Percentiles rank a stretch among this genome's conserved stretches.
Conservation (phyloP, 306 rosid species). For the Malus orientalis region DNA sequence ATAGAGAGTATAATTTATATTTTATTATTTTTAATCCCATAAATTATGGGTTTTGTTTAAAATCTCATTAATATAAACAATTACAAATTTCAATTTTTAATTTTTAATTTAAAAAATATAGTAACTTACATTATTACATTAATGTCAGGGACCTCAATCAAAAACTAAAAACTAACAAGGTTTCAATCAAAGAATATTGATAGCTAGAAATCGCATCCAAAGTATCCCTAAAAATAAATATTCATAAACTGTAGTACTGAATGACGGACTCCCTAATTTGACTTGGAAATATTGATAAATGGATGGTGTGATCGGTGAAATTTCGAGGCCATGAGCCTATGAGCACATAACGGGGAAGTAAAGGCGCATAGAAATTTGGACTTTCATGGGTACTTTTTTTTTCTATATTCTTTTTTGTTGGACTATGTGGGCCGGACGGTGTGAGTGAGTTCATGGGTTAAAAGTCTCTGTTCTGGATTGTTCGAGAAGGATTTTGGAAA, state of each 20-base stretch:
- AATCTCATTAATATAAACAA: too few species aligned
- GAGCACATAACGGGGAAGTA: background rate
- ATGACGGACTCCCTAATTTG: fast-evolving
- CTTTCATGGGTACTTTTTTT: background rate
- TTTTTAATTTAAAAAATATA: too few species aligned
- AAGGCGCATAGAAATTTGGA: background rate
- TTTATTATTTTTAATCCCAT: too few species aligned
- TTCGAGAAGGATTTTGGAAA: background rate
- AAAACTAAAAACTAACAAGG: too few species aligned
- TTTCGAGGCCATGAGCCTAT: background rate
- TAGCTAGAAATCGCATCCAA: too few species aligned
- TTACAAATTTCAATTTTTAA: too few species aligned
- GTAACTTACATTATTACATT: too few species aligned
- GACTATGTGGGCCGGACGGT: background rate
- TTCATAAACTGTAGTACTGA: fast-evolving
- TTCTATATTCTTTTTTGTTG: background rate
- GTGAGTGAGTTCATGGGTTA: background rate
- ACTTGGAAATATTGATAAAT: background rate
- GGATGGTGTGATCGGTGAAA: background rate
- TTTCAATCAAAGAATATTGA: too few species aligned
- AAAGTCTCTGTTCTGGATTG: background rate
- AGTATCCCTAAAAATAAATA: too few species aligned
- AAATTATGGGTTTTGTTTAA: too few species aligned
- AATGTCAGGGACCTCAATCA: too few species aligned
- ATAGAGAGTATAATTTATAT: too few species aligned